phyloP scores from a whole-genome alignment of 2,329 filamentous ascomycete species.

The Stenocarpella maydis region DNA sequence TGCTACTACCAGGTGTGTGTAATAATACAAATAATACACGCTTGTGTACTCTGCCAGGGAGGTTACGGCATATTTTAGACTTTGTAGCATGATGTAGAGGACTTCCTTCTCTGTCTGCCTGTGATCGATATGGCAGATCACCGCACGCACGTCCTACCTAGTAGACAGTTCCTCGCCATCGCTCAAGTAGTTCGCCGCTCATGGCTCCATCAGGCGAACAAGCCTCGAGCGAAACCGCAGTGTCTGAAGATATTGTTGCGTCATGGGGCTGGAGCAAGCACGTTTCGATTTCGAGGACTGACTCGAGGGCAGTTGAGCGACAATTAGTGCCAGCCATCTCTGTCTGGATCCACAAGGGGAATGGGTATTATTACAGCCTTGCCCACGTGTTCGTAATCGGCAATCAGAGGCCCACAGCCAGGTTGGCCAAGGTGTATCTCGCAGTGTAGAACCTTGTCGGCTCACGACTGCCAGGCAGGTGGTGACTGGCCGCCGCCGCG shows the following conservation, averaged over 20 bases:
- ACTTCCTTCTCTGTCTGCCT: not conserved
- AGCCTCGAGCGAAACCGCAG: not conserved
- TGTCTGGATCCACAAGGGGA: not conserved
- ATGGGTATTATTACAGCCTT: not conserved
- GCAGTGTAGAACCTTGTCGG: not conserved
- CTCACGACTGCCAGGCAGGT: not conserved
- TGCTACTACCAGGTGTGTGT: not conserved
- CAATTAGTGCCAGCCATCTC: constrained; percentile 1
- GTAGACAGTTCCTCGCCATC: not conserved
- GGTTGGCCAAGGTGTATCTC: not conserved
- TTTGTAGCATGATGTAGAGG: no score
- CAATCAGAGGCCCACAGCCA: constrained; percentile 2
- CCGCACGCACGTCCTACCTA: not conserved
- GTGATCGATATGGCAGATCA: not conserved
- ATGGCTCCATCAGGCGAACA: not conserved
- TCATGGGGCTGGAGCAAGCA: constrained; percentile 18
- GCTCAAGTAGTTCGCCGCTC: not conserved
- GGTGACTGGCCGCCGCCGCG: not conserved
- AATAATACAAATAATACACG: not conserved
- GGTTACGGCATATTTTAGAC: not conserved
- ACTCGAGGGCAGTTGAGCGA: constrained; percentile 5
- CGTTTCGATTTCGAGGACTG: constrained; percentile 15
- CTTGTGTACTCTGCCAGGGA: not conserved
- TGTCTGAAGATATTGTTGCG: not conserved
- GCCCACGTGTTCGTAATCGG: not conserved